Percentiles rank a stretch among this genome's conserved stretches.
These are phyloP conservation scores for Polyporus tsugae DNA, from an alignment of 1,284 basidiomycete species.

Conservation along the genomic window DNA sequence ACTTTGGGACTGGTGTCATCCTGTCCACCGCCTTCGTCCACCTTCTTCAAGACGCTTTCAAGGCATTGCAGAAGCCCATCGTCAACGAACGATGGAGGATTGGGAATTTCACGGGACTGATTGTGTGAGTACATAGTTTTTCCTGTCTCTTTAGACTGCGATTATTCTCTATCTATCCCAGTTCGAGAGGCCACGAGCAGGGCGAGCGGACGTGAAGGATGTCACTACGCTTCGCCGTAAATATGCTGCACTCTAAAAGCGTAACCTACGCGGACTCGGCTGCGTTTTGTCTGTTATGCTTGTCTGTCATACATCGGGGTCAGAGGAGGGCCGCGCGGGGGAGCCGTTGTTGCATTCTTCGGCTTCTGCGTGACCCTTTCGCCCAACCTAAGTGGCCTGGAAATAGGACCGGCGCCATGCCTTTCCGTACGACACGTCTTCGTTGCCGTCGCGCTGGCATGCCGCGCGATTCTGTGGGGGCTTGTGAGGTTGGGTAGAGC, in stretches of 20 bases:
- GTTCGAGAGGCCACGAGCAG: background rate
- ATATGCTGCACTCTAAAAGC: background rate
- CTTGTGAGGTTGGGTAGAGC: too few species aligned
- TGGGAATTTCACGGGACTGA: conserved; percentile 67
- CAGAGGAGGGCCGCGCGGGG: too few species aligned
- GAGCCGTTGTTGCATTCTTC: background rate
- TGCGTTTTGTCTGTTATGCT: background rate
- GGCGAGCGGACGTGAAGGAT: background rate
- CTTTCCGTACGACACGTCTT: background rate
- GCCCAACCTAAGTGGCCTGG: background rate
- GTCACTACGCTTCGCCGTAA: background rate
- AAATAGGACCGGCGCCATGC: too few species aligned
- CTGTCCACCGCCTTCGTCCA: conserved; percentile 83
- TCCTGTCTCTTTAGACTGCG: background rate
- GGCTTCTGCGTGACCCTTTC: background rate
- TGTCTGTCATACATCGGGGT: background rate
- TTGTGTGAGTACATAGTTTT: conserved; percentile 61
- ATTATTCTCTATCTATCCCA: too few species aligned
- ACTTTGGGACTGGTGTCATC: conserved; percentile 85
- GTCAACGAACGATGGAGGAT: conserved; percentile 57
- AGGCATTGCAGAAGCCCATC: conserved; percentile 56
- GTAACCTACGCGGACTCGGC: background rate
- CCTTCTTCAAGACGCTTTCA: conserved; percentile 78
- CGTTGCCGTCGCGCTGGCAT: background rate
- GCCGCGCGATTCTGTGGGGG: background rate